Percentiles rank a stretch among this genome's conserved stretches.
These are phyloP conservation scores for Chalciporus sphaerocephalus DNA, from an alignment of 768 basidiomycete species.

Conservation along the genomic window DNA sequence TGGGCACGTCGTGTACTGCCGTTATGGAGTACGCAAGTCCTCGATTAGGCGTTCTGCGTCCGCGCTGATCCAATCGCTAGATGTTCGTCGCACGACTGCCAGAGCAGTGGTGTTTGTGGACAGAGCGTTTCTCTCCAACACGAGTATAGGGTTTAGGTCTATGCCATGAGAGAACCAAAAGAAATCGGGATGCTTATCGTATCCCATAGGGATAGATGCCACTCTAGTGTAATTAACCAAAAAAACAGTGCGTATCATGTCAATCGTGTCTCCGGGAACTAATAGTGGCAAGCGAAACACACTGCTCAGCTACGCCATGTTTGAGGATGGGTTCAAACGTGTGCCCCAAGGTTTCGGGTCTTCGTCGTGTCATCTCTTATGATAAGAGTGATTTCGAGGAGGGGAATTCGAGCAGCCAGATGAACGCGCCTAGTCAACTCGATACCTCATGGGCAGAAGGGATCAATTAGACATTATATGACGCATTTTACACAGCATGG, in stretches of 20 bases:
- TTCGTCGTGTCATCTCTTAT: slow-evolving; percentile 50
- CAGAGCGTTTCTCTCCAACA: slow-evolving; percentile 52
- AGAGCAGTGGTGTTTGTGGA: slow-evolving; percentile 58
- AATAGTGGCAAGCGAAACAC: slow-evolving; percentile 47
- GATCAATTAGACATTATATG: too few species aligned
- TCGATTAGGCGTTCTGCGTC: too few species aligned
- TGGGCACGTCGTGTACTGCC: slow-evolving; percentile 53
- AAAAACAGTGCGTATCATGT: slow-evolving; percentile 65
- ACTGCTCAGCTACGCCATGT: slow-evolving; percentile 43
- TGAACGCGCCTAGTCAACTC: too few species aligned
- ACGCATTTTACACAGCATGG: too few species aligned
- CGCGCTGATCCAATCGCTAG: slow-evolving; percentile 33
- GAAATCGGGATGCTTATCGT: background rate
- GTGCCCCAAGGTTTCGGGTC: slow-evolving; percentile 51
- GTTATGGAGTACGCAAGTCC: slow-evolving; percentile 63
- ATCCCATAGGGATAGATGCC: slow-evolving; percentile 63
- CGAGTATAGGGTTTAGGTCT: slow-evolving; percentile 65
- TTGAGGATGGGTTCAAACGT: slow-evolving; percentile 54
- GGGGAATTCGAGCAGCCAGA: too few species aligned
- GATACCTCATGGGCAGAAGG: too few species aligned
- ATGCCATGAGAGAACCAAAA: slow-evolving; percentile 53
- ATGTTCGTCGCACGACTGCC: slow-evolving; percentile 75
- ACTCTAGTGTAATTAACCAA: slow-evolving; percentile 70
- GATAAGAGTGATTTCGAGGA: slow-evolving; percentile 34
- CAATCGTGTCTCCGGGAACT: slow-evolving; percentile 51